Evolutionary conservation across 257 asterid species (phyloP).

Genomic region (Penstemon newberryi): DNA sequence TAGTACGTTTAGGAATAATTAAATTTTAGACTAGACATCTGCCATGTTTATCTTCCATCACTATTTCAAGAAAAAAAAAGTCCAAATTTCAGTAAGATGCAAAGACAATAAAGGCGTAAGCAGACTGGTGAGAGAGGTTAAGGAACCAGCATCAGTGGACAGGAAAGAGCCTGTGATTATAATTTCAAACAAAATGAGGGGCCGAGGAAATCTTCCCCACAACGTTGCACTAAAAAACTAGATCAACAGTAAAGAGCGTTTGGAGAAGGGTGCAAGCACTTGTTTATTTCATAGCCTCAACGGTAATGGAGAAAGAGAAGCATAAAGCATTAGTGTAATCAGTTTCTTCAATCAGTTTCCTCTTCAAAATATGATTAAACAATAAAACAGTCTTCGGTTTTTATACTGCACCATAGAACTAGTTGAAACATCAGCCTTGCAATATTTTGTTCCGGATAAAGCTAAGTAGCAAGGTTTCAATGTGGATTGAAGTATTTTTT

Average conservation of each 20-base stretch:
- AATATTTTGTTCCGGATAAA: conserved; percentile 2
- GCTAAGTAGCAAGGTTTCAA: background rate
- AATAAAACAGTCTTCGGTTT: background rate
- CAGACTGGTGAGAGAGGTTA: conserved; percentile 1
- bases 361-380: background rate
- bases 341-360: background rate
- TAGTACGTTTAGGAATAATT: background rate
- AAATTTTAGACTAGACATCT: background rate
- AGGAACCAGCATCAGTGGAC: too few species aligned
- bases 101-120: background rate
- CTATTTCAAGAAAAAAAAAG: background rate
- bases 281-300: background rate
- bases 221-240: too few species aligned
- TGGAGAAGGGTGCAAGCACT: background rate
- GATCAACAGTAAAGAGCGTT: background rate
- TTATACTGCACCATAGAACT: background rate
- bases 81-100: conserved; percentile 2
- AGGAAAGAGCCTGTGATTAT: too few species aligned
- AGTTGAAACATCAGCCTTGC: background rate
- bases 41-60: background rate
- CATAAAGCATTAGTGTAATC: background rate
- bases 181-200: too few species aligned
- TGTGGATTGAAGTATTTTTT: background rate
- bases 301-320: background rate
- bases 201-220: too few species aligned